A percentile compares a stretch with the other conserved stretches of the same genome.
phyloP scores from a whole-genome alignment of 768 basidiomycete genomes.

The Glaciozyma martinii region DNA sequence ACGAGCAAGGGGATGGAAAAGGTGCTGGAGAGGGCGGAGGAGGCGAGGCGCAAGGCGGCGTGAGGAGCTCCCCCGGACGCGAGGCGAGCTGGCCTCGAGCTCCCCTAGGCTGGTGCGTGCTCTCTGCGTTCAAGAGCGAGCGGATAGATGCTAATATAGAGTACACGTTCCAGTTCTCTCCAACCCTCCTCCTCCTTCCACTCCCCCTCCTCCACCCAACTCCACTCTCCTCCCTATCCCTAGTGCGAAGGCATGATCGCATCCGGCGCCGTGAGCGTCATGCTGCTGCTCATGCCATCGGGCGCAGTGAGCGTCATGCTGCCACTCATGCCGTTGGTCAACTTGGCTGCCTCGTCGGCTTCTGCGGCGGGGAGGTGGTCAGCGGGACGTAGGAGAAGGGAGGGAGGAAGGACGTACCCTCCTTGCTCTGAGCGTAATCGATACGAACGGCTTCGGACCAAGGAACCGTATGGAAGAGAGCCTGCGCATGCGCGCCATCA shows the following conservation, averaged over 20 bases:
- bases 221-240: no score
- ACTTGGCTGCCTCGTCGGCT: not conserved
- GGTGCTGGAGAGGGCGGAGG: not conserved
- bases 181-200: no score
- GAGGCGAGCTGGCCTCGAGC: not conserved
- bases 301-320: not conserved
- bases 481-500: not conserved
- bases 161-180: not conserved
- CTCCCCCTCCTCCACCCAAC: no score
- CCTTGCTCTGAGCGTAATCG: not conserved
- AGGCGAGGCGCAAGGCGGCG: not conserved
- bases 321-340: not conserved
- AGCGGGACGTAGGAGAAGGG: not conserved
- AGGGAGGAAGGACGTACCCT: not conserved
- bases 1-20: not conserved
- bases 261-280: not conserved
- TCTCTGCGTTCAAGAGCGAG: not conserved
- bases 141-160: not conserved
- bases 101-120: not conserved
- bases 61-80: not conserved
- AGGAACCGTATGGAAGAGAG: not conserved
- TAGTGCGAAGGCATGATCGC: not conserved
- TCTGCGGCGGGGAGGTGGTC: not conserved
- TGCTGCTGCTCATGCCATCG: not conserved
- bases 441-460: not conserved